Evolutionary conservation across 2,329 filamentous ascomycete genomes (phyloP).

Genomic region (Aureobasidium zeae): DNA sequence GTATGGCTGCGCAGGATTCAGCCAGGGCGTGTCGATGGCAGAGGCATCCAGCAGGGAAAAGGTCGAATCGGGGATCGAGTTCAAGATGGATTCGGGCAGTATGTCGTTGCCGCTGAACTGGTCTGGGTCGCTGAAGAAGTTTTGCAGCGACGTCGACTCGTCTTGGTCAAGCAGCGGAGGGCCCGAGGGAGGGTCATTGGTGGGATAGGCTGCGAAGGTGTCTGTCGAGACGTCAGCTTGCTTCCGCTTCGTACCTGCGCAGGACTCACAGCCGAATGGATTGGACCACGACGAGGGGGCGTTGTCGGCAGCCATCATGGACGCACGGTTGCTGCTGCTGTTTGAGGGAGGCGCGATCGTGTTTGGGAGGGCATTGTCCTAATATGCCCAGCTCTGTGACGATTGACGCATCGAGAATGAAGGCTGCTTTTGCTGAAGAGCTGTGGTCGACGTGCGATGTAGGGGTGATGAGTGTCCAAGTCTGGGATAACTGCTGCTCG

Average conservation of each 20-base stretch:
- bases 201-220: conserved; percentile 3
- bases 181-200: conserved; percentile 4
- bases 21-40: conserved; percentile 9
- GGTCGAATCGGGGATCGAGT: conserved; percentile 1
- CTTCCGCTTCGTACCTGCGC: too few relatives aligned
- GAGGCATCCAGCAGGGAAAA: not conserved
- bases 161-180: conserved; percentile 14
- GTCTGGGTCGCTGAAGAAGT: conserved; percentile 17
- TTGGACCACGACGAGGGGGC: conserved; percentile 5
- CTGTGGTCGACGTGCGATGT: too few relatives aligned
- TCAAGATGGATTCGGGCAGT: not conserved
- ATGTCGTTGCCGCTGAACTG: conserved; percentile 5
- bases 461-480: too few relatives aligned
- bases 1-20: conserved; percentile 2
- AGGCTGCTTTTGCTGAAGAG: too few relatives aligned
- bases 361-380: conserved; percentile 6
- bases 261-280: conserved; percentile 14
- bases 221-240: conserved; percentile 2
- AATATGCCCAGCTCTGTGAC: conserved; percentile 2
- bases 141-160: conserved; percentile 13
- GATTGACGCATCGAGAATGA: conserved; percentile 5
- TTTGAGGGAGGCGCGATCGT: not conserved
- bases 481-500: too few relatives aligned
- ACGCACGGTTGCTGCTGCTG: conserved; percentile 3
- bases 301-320: conserved; percentile 12